phyloP scores from a whole-genome alignment of 2,329 filamentous ascomycete species.

The Penicillium sp. region DNA sequence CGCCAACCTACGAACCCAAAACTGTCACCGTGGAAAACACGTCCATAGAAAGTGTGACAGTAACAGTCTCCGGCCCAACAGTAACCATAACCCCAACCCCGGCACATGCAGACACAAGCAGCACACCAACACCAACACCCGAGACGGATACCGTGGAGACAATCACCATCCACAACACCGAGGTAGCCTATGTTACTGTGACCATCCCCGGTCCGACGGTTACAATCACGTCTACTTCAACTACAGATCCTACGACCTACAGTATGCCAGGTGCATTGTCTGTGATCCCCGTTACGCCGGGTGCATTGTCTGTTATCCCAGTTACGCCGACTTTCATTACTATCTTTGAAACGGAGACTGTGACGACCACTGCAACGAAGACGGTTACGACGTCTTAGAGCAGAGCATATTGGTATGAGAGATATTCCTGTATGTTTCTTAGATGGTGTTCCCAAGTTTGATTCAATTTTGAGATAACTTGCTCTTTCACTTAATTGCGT shows the following conservation, averaged over 20 bases:
- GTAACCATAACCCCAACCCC: neutral
- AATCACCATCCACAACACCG: conserved; percentile 8
- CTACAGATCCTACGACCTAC: too few relatives aligned
- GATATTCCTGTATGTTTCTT: too few relatives aligned
- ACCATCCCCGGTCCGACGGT: conserved; percentile 5
- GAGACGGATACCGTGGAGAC: neutral
- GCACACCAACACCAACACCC: neutral
- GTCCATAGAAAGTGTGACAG: neutral
- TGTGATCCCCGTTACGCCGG: conserved; percentile 14
- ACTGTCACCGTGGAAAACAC: conserved; percentile 1
- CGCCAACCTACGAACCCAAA: neutral
- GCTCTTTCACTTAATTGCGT: too few relatives aligned
- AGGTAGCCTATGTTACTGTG: conserved; percentile 1
- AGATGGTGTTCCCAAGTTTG: too few relatives aligned
- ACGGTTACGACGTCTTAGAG: neutral
- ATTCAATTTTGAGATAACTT: too few relatives aligned
- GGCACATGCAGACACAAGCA: neutral
- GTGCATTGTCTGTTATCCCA: conserved; percentile 9
- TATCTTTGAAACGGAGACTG: conserved; percentile 12
- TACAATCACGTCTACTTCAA: conserved; percentile 2
- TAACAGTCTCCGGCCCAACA: conserved; percentile 2
- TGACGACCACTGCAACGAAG: conserved; percentile 9
- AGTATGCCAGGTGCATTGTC: conserved; percentile 4
- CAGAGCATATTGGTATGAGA: too few relatives aligned
- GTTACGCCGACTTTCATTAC: conserved; percentile 9